phyloP scores from a whole-genome alignment of 2,329 filamentous ascomycete species.

The Aspergillus brasiliensis region DNA sequence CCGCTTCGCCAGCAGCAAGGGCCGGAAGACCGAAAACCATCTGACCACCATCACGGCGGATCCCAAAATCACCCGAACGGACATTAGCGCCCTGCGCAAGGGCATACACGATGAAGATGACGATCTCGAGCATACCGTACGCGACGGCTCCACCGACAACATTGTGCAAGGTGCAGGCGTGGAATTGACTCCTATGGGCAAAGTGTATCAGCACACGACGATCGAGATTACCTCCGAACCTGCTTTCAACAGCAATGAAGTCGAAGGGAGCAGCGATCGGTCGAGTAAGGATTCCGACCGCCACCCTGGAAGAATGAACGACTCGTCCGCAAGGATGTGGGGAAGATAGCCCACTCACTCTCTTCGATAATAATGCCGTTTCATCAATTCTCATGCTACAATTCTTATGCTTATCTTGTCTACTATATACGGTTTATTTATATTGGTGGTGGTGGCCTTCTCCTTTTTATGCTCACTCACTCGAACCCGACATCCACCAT shows the following conservation, averaged over 20 bases:
- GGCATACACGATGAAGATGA: constrained; percentile 19
- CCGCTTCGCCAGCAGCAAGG: constrained; percentile 31
- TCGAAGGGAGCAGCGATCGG: constrained; percentile 23
- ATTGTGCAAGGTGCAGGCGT: constrained; percentile 39
- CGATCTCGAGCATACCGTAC: constrained; percentile 31
- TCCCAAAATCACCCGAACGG: constrained; percentile 21
- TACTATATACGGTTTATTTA: background rate
- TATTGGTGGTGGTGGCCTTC: no score
- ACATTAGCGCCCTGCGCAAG: constrained; percentile 24
- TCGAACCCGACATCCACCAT: no score
- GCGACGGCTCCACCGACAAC: constrained; percentile 50
- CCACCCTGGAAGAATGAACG: constrained; percentile 9
- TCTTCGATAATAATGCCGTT: background rate
- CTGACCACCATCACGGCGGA: constrained; percentile 35
- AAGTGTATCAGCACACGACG: constrained; percentile 48
- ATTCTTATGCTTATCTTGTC: background rate
- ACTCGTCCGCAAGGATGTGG: constrained; percentile 25
- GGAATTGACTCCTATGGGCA: constrained; percentile 38
- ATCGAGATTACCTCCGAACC: constrained; percentile 46
- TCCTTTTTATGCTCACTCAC: no score
- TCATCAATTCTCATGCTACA: background rate
- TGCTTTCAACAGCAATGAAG: constrained; percentile 29
- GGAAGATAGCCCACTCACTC: constrained; percentile 20
- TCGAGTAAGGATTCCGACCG: constrained; percentile 31
- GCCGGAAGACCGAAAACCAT: constrained; percentile 33